These are phyloP conservation scores for Staphylotrichum tortipilum DNA, from an alignment of 495 filamentous ascomycete species.

Conservation along the genomic window DNA sequence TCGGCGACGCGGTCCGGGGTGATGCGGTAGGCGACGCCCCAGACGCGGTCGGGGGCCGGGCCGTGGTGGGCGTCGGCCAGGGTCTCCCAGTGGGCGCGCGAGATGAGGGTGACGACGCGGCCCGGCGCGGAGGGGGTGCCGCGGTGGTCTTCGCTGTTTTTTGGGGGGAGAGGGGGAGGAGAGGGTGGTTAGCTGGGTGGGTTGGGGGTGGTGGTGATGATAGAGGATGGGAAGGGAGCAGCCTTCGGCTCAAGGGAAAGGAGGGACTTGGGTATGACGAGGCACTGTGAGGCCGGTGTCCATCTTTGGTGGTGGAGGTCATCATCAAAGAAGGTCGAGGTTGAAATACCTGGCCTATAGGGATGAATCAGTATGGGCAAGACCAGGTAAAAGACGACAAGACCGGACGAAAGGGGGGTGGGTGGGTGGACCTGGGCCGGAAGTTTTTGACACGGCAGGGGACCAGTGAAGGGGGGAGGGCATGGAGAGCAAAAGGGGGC, in stretches of 20 bases:
- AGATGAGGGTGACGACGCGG: slow-evolving; percentile 88
- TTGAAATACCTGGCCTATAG: slow-evolving; percentile 48
- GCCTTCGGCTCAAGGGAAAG: neutral
- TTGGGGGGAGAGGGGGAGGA: neutral
- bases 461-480: neutral
- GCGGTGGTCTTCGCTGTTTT: slow-evolving; percentile 76
- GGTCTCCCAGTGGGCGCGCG: slow-evolving; percentile 68
- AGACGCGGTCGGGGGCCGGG: slow-evolving; percentile 56
- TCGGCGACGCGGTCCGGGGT: slow-evolving; percentile 59
- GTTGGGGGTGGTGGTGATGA: neutral
- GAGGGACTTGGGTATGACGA: neutral
- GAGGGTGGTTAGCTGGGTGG: neutral
- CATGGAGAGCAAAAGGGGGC: neutral
- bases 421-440: neutral
- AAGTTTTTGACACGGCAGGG: neutral
- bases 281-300: neutral
- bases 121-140: slow-evolving; percentile 82
- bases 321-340: neutral
- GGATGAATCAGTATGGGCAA: slow-evolving; percentile 16
- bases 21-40: slow-evolving; percentile 94
- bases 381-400: neutral
- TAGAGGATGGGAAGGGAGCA: no score
- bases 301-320: neutral
- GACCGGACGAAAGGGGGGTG: slow-evolving; percentile 6
- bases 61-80: slow-evolving; percentile 63